Evolutionary conservation across 1,284 basidiomycete species (phyloP), one percentile per base, ranked within the genome.

Genomic region (Ceratobasidium sp.): DNA sequence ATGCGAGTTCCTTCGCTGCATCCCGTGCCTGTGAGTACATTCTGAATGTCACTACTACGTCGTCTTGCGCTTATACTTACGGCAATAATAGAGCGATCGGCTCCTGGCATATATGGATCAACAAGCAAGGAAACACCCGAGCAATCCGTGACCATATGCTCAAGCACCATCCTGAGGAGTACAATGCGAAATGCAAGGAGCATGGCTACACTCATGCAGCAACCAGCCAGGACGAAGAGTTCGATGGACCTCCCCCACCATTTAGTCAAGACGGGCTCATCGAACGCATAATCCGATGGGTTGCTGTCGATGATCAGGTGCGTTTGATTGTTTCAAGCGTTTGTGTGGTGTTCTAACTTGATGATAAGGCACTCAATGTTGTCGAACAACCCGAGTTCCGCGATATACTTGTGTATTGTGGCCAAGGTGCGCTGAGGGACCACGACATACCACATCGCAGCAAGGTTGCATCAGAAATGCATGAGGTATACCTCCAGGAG

Each of bases 371-470:
- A n/a, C n/a, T 67, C 17, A 76, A 68, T 25, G 44, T 68, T 7
- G 46, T 76, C 17, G 49, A 76, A 15, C 6, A 40, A 2, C 19
- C 61, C 5, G 74, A 76, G 56, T 67, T 76, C 46, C 61, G 65
- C 8, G 74, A 49, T n/a, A 2, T 76, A 9, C 17, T 76, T 2
- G 6, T 56, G 1, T 66, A 56, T 32, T 64, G 62, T 46, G 49
- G 65, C 13, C 46, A 46, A 29, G 49, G 46, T 2, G 13, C 25
- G 11, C 29, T 76, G 0, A 25, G 51, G 29, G 43, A 76, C 29
- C n/a, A 51, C 6, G 74, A 76, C n/a, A 76, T 76, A 46, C 74
- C 74, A 5, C 74, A 76, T n/a, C 62, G 62, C 15, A 68, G 11
- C 29, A 65, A 66, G 25, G 17, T 76, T 19, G 65, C 61, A 2